Percentiles rank a stretch among this genome's conserved stretches.
These are phyloP conservation scores for Monilinia polystroma DNA, from an alignment of 2,329 filamentous ascomycete genomes.

Conservation along the genomic window DNA sequence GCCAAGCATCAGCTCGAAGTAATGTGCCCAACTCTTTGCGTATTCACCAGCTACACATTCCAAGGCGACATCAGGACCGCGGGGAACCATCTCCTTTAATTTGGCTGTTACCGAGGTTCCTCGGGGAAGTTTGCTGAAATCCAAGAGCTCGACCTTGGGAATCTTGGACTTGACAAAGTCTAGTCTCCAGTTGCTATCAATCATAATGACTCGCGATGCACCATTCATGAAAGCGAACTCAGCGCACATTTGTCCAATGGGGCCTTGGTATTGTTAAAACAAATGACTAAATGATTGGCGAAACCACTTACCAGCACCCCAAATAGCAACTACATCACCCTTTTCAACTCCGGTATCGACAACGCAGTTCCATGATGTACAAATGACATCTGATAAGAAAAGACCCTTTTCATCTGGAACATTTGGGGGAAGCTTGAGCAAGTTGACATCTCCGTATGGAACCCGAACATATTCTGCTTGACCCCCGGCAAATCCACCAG, in stretches of 20 bases:
- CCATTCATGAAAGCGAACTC: slow-evolving; percentile 74
- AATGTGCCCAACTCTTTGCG: slow-evolving; percentile 60
- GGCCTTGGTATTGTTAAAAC: slow-evolving; percentile 45
- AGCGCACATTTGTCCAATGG: slow-evolving; percentile 81
- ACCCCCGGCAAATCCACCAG: slow-evolving; percentile 81
- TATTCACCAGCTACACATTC: slow-evolving; percentile 66
- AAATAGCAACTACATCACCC: slow-evolving; percentile 76
- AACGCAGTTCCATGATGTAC: slow-evolving; percentile 78
- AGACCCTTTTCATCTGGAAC: slow-evolving; percentile 80
- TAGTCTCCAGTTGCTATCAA: slow-evolving; percentile 71
- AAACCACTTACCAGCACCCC: slow-evolving; percentile 58
- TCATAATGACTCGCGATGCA: slow-evolving; percentile 72
- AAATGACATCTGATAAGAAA: slow-evolving; percentile 77
- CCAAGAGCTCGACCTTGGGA: slow-evolving; percentile 64
- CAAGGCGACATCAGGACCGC: slow-evolving; percentile 72
- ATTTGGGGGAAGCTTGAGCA: slow-evolving; percentile 73
- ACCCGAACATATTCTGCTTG: slow-evolving; percentile 87
- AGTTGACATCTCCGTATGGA: slow-evolving; percentile 75
- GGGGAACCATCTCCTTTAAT: slow-evolving; percentile 70
- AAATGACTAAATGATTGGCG: neutral
- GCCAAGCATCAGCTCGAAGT: slow-evolving; percentile 58
- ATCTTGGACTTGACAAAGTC: slow-evolving; percentile 65
- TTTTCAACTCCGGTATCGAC: slow-evolving; percentile 80
- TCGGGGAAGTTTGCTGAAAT: slow-evolving; percentile 61
- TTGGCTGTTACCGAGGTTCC: slow-evolving; percentile 68